Conservation (phyloP, 2,329 filamentous ascomycete species). For the Zarea fungicola region DNA sequence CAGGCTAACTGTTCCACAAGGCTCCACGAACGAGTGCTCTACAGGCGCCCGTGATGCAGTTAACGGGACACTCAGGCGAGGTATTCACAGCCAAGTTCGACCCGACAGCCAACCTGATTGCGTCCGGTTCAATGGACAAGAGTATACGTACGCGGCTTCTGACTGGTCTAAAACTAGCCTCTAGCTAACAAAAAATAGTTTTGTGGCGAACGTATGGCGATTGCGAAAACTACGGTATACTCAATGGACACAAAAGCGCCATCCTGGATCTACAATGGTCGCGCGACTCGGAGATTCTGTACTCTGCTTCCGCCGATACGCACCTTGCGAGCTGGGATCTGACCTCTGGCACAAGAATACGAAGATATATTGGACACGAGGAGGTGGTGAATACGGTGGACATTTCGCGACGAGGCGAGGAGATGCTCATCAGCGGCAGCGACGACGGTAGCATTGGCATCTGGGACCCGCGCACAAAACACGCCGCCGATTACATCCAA, state of each 20-base stretch:
- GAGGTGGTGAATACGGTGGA: constrained; percentile 93
- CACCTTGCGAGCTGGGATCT: constrained; percentile 93
- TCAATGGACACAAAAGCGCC: constrained; percentile 86
- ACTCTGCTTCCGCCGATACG: constrained; percentile 89
- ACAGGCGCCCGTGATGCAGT: constrained; percentile 89
- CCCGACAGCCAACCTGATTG: constrained; percentile 79
- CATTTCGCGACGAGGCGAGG: constrained; percentile 82
- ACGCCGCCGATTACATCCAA: constrained; percentile 80
- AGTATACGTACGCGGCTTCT: constrained; percentile 63
- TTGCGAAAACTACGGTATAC: constrained; percentile 88
- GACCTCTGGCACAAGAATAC: constrained; percentile 85
- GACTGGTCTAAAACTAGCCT: neutral
- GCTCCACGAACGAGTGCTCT: constrained; percentile 74
- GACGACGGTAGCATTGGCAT: constrained; percentile 93
- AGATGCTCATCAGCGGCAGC: constrained; percentile 82
- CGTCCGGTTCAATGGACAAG: constrained; percentile 92
- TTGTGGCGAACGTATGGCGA: constrained; percentile 90
- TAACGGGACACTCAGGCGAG: constrained; percentile 77
- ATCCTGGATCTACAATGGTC: constrained; percentile 95
- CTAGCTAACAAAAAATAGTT: constrained; percentile 47
- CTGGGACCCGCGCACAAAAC: constrained; percentile 91
- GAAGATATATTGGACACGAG: constrained; percentile 87
- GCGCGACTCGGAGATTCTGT: constrained; percentile 83
- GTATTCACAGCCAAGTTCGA: constrained; percentile 90
- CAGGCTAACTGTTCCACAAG: constrained; percentile 41